phyloP scores from a whole-genome alignment of 1,284 basidiomycete genomes.

The Heterobasidion parviporum region DNA sequence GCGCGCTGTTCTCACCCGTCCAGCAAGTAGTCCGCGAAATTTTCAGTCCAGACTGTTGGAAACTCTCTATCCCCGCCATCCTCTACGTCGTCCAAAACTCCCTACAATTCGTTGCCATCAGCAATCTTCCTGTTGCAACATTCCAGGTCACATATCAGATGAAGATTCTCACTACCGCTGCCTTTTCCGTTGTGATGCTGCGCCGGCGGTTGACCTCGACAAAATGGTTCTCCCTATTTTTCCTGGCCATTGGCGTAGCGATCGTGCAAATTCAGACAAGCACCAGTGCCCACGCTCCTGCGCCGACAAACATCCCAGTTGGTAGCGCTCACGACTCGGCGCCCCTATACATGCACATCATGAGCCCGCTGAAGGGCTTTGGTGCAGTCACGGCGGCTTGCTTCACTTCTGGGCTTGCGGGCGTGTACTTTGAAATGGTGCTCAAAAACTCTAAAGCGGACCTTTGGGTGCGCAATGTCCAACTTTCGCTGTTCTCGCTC shows the following conservation, averaged over 20 bases:
- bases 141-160: conserved; percentile 96
- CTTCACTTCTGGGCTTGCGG: conserved; percentile 95
- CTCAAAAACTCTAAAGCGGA: conserved; percentile 86
- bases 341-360: conserved; percentile 31
- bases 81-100: conserved; percentile 94
- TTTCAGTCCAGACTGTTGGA: conserved; percentile 83
- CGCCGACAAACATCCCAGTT: conserved; percentile 21
- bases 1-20: conserved; percentile 28
- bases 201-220: conserved; percentile 65
- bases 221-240: conserved; percentile 81
- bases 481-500: conserved; percentile 90
- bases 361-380: conserved; percentile 84
- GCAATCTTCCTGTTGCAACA: conserved; percentile 89
- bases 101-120: conserved; percentile 89
- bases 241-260: conserved; percentile 86
- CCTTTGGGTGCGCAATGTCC: conserved; percentile 95
- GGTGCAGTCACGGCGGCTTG: conserved; percentile 86
- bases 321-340: conserved; percentile 27
- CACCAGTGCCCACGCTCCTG: conserved; percentile 11
- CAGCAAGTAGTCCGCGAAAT: conserved; percentile 45
- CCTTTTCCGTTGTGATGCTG: conserved; percentile 87
- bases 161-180: conserved; percentile 97
- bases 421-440: conserved; percentile 98
- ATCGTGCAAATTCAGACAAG: conserved; percentile 84
- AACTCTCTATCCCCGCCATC: conserved; percentile 75